Base-by-base conservation (phyloP, 495 filamentous ascomycete genomes). In the Viridothelium virens region DNA sequence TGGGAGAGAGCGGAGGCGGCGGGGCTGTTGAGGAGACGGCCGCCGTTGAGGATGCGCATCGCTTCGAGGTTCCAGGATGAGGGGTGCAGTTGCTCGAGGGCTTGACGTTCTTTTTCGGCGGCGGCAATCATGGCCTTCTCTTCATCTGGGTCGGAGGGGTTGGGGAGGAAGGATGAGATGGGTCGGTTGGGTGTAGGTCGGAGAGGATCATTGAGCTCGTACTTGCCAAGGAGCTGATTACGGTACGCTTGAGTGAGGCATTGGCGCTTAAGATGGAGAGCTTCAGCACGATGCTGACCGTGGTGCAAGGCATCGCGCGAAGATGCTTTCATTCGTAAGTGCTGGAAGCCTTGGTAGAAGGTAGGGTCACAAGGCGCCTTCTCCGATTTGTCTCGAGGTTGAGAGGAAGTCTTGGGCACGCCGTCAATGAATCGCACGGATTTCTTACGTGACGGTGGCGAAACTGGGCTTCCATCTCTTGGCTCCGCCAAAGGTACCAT, bases 291-390 rank as follows among this genome's bases (percentile, higher is more conserved):
- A 38, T 89, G 84, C 67, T 89, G 86, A 3, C 90, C 87, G 73
- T 96, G 89, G 66, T 91, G 80, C 71, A 95, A 95, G 12, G 86
- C 84, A 74, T 97, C 94, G n/a, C 73, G 77, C 62, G 80, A 78
- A 65, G 79, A 82, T 36, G 83, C 83, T 50, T 79, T 80, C 39
- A 85, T 80, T 56, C 84, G 77, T 56, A 88, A 79, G 56, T 87
- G 85, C 67, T 90, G 86, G 74, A 96, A 97, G 36, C 91, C 91
- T 67, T 91, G 87, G 81, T 93, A 92, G 74, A 94, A 96, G n/a
- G 92, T 89, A 1, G 88, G 88, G 70, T 95, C 91, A 72, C 25
- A 34, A 59, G 53, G 53, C 31, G 53, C 36, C 53, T 59, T 59
- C 53, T 59, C 53, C 14, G 53, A 59, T 36, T 59, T 59, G 53